Evolutionary conservation across 495 filamentous ascomycete genomes (phyloP).

Genomic region (Aspergillus coremiiformis): DNA sequence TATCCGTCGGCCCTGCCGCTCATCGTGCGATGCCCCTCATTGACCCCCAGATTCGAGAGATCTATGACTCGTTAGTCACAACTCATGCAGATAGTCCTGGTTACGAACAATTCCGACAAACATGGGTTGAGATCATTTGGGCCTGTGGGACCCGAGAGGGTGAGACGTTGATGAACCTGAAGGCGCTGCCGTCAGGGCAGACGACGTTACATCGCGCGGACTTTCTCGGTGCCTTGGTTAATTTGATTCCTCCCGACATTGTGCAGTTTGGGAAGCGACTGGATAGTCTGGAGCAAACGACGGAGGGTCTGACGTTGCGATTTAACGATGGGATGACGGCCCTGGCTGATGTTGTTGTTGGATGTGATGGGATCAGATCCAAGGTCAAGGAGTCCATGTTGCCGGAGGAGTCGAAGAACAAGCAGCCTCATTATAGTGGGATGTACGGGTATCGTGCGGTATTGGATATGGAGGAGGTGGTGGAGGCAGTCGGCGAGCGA

Average conservation of each 20-base stretch:
- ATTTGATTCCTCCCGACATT: slow-evolving; percentile 40
- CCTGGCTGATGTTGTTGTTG: slow-evolving; percentile 41
- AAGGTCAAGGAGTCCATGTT: slow-evolving; percentile 9
- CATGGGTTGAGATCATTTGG: slow-evolving; percentile 7
- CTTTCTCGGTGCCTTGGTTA: slow-evolving; percentile 52
- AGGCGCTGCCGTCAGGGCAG: slow-evolving; percentile 23
- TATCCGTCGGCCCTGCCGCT: slow-evolving; percentile 18
- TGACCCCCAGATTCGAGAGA: slow-evolving; percentile 17
- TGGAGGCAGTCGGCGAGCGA: slow-evolving; percentile 44
- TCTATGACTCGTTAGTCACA: slow-evolving; percentile 21
- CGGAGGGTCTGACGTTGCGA: slow-evolving; percentile 29
- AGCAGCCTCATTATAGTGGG: neutral
- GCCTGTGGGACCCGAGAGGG: slow-evolving; percentile 1
- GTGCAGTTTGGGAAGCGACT: slow-evolving; percentile 27
- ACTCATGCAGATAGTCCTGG: slow-evolving; percentile 20
- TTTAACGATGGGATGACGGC: slow-evolving; percentile 51
- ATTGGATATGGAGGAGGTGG: slow-evolving; percentile 53
- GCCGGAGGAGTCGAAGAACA: neutral
- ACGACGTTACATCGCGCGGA: slow-evolving; percentile 44
- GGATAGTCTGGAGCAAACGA: slow-evolving; percentile 12
- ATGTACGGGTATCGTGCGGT: slow-evolving; percentile 52
- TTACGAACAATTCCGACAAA: slow-evolving; percentile 5
- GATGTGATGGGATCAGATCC: slow-evolving; percentile 53
- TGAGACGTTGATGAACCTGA: slow-evolving; percentile 21
- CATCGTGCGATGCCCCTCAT: slow-evolving; percentile 17